These are phyloP conservation scores for Nicotiana paniculata DNA, from an alignment of 257 asterid species.

Conservation along the genomic window DNA sequence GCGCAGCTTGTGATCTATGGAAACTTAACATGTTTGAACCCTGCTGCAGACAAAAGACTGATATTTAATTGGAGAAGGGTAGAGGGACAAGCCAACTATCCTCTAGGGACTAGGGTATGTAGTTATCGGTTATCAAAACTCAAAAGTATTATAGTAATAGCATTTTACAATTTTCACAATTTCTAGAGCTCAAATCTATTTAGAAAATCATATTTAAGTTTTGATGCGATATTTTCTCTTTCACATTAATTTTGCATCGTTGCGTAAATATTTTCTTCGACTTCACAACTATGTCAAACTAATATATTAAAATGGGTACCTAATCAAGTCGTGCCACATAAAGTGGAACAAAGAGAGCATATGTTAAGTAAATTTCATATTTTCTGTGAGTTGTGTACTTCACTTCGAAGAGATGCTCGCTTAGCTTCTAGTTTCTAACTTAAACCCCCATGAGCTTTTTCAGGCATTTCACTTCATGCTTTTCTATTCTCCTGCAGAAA, in stretches of 20 bases:
- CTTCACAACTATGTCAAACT: background rate
- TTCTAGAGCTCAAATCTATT: background rate
- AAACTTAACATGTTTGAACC: too few species aligned
- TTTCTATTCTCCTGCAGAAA: background rate
- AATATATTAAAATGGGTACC: background rate
- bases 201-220: background rate
- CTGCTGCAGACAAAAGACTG: background rate
- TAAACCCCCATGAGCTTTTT: background rate
- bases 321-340: background rate
- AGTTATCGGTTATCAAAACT: background rate
- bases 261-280: background rate
- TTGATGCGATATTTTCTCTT: background rate
- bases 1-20: too few species aligned
- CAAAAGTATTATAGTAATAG: background rate
- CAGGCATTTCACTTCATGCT: background rate
- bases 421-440: background rate
- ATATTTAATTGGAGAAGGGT: background rate
- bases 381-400: background rate
- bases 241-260: background rate
- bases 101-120: background rate
- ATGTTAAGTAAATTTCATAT: background rate
- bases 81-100: background rate
- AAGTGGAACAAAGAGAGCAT: background rate
- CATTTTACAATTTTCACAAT: background rate
- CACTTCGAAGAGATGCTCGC: background rate